A percentile compares a stretch with the other conserved stretches of the same genome.
Evolutionary conservation across 108 stramenopile species (phyloP).

Genomic region (Nitzschia palea): DNA sequence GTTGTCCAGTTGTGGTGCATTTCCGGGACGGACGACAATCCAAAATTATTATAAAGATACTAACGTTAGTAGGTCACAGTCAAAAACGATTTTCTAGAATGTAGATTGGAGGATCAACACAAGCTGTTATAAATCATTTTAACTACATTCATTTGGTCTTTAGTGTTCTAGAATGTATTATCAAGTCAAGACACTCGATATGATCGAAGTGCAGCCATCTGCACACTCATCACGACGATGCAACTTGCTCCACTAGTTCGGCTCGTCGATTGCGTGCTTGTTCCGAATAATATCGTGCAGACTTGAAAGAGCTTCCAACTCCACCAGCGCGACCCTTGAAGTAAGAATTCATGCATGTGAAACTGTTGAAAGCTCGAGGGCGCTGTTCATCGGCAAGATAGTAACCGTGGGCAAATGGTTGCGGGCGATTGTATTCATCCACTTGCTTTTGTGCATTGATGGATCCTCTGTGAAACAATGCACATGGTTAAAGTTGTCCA

Average conservation of each 20-base stretch:
- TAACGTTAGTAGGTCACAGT: neutral
- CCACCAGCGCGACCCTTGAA: constrained; percentile 56
- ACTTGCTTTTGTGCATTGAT: constrained; percentile 58
- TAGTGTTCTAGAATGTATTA: neutral
- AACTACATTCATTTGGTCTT: neutral
- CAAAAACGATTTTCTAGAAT: neutral
- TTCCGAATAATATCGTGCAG: constrained; percentile 50
- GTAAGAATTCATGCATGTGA: constrained; percentile 48
- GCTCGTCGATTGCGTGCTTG: constrained; percentile 54
- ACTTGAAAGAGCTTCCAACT: constrained; percentile 48
- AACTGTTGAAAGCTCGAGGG: constrained; percentile 48
- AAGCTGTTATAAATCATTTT: neutral
- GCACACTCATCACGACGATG: neutral
- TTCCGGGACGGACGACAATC: too few species aligned
- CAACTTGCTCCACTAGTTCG: constrained; percentile 45
- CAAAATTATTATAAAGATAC: too few species aligned
- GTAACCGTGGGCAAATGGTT: constrained; percentile 40
- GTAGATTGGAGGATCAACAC: neutral
- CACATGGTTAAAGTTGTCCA: neutral
- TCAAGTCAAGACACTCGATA: neutral
- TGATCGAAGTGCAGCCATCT: neutral
- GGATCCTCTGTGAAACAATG: constrained; percentile 38
- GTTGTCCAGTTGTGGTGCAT: too few species aligned
- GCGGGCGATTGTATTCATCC: constrained; percentile 58
- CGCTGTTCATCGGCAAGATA: constrained; percentile 38